phyloP scores from a whole-genome alignment of 768 basidiomycete genomes.

The Rhodosporidiobolus sp. region DNA sequence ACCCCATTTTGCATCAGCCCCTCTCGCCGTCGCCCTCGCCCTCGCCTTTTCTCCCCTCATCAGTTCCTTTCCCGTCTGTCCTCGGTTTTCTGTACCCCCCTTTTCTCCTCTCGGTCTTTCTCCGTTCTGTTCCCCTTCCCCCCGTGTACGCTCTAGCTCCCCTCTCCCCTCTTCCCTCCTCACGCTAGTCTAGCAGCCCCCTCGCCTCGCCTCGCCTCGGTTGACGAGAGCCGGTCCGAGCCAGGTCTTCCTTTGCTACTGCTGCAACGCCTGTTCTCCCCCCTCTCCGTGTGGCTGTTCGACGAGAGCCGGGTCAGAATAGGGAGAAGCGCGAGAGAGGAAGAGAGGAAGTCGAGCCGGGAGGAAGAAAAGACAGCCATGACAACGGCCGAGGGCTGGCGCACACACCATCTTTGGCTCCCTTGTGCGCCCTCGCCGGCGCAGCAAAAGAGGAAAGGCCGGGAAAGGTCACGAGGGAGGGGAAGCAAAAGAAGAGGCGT shows the following conservation, averaged over 20 bases:
- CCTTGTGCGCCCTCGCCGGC: no score
- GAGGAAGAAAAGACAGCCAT: no score
- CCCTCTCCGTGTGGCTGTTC: neutral
- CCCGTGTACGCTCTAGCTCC: neutral
- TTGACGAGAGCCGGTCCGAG: conserved; percentile 36
- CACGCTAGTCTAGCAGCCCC: neutral
- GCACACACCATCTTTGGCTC: no score
- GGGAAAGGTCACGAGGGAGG: no score
- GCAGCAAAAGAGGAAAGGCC: neutral
- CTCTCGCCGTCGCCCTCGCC: no score
- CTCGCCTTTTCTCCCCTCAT: no score
- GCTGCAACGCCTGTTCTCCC: neutral
- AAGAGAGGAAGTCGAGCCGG: neutral
- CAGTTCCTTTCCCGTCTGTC: neutral
- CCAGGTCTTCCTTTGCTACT: neutral
- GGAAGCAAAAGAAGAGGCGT: neutral
- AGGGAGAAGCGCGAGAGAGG: neutral
- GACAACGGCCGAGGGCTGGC: no score
- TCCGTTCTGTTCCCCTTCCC: neutral
- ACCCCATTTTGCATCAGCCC: neutral
- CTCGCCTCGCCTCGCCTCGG: neutral
- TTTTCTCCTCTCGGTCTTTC: no score
- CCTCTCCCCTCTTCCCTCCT: neutral
- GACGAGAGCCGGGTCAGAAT: neutral
- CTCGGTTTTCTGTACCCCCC: neutral